Percentiles rank a stretch among this genome's conserved stretches.
These are phyloP conservation scores for Lactifluus subvellereus DNA, from an alignment of 768 basidiomycete genomes.

Conservation along the genomic window DNA sequence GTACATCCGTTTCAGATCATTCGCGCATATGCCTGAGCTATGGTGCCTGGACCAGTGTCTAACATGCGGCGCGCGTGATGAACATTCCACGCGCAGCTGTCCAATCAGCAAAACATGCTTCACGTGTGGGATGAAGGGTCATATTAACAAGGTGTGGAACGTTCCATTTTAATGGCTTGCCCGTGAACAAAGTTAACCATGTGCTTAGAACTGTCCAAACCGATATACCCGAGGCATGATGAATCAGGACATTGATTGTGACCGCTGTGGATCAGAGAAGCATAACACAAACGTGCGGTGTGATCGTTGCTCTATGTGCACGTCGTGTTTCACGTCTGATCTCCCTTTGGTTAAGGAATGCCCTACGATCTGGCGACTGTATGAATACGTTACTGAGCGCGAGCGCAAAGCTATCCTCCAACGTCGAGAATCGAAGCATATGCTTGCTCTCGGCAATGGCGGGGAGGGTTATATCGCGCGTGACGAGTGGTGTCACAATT, in stretches of 20 bases:
- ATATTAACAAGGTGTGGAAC: conserved; percentile 55
- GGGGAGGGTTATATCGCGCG: conserved; percentile 72
- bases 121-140: conserved; percentile 79
- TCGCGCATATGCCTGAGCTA: background rate
- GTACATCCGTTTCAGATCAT: background rate
- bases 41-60: conserved; percentile 47
- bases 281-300: conserved; percentile 59
- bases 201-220: conserved; percentile 63
- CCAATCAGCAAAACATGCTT: conserved; percentile 79
- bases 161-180: background rate
- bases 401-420: conserved; percentile 43
- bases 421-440: conserved; percentile 45
- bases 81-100: conserved; percentile 71
- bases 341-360: conserved; percentile 54
- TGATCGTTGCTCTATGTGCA: background rate
- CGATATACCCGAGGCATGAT: conserved; percentile 35
- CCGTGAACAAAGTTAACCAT: background rate
- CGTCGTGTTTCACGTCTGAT: background rate
- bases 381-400: conserved; percentile 58
- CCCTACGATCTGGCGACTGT: conserved; percentile 75
- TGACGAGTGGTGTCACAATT: conserved; percentile 81
- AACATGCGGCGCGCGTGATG: conserved; percentile 75
- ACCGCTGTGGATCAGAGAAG: conserved; percentile 58
- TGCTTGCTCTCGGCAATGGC: conserved; percentile 53
- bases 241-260: conserved; percentile 45